These are phyloP conservation scores for Salmacisia buchloeana DNA, from an alignment of 1,284 basidiomycete genomes.

Conservation along the genomic window DNA sequence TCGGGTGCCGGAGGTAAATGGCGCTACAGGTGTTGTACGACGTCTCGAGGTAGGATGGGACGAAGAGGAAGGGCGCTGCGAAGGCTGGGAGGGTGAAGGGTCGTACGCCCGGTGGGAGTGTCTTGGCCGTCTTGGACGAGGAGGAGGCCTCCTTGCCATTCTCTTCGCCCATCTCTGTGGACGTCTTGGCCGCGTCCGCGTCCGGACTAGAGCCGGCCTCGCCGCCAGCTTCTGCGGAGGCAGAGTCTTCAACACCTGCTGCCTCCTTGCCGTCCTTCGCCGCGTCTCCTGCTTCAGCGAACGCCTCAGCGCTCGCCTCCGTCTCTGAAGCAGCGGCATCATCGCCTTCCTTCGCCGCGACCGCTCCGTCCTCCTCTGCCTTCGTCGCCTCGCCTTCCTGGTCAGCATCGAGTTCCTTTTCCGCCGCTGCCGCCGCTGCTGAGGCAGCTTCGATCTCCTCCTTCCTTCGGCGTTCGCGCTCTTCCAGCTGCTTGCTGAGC, in stretches of 20 bases:
- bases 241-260: too few species aligned
- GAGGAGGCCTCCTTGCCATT: not conserved
- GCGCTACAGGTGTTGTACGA: conserved; percentile 86
- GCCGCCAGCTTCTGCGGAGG: too few species aligned
- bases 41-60: conserved; percentile 89
- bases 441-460: conserved; percentile 18
- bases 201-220: too few species aligned
- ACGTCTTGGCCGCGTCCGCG: too few species aligned
- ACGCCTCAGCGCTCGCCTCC: conserved; percentile 1
- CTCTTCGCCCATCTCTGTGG: not conserved
- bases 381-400: not conserved
- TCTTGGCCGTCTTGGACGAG: conserved; percentile 11
- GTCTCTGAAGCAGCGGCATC: not conserved
- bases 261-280: conserved; percentile 3
- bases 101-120: conserved; percentile 36
- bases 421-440: conserved; percentile 9
- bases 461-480: conserved; percentile 1
- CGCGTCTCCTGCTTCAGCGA: conserved; percentile 4
- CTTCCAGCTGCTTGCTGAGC: conserved; percentile 38
- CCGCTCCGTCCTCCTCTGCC: not conserved
- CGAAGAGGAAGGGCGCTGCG: conserved; percentile 85
- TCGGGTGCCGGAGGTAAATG: conserved; percentile 90
- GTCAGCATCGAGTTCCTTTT: not conserved
- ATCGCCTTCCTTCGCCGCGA: not conserved
- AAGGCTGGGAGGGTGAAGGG: conserved; percentile 77